Conservation (phyloP, 345 rosid species). For the Hypericum perforatum region DNA sequence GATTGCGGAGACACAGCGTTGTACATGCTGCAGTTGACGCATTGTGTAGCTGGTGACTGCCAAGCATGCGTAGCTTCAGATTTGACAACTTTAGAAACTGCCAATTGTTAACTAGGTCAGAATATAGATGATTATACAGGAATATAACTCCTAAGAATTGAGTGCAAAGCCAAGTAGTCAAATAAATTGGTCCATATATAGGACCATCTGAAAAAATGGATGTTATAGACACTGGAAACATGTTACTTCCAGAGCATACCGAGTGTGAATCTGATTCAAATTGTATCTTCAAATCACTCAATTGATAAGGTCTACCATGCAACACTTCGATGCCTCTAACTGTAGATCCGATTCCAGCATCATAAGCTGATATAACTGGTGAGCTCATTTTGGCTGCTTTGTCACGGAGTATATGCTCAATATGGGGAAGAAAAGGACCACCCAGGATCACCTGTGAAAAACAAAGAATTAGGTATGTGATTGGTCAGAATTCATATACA, state of each 20-base stretch:
- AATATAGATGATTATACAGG: neutral
- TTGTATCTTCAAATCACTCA: slow-evolving; percentile 48
- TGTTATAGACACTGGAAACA: neutral
- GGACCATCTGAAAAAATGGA: neutral
- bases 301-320: slow-evolving; percentile 43
- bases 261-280: slow-evolving; percentile 32
- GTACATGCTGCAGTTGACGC: slow-evolving; percentile 68
- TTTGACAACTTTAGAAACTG: slow-evolving; percentile 58
- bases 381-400: slow-evolving; percentile 53
- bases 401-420: slow-evolving; percentile 48
- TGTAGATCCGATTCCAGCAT: slow-evolving; percentile 36
- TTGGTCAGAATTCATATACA: too few relatives aligned
- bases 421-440: slow-evolving; percentile 79
- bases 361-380: slow-evolving; percentile 47
- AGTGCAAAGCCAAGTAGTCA: neutral
- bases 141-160: slow-evolving; percentile 1
- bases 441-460: slow-evolving; percentile 53
- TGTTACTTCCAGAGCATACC: slow-evolving; percentile 29
- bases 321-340: slow-evolving; percentile 34
- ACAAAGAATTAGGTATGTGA: too few relatives aligned
- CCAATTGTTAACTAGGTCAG: slow-evolving; percentile 5
- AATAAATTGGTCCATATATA: neutral
- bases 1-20: slow-evolving; percentile 59
- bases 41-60: slow-evolving; percentile 86
- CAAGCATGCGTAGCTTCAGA: slow-evolving; percentile 58